Conservation (phyloP, 2,329 filamentous ascomycete species). For the Fusarium zealandicum region DNA sequence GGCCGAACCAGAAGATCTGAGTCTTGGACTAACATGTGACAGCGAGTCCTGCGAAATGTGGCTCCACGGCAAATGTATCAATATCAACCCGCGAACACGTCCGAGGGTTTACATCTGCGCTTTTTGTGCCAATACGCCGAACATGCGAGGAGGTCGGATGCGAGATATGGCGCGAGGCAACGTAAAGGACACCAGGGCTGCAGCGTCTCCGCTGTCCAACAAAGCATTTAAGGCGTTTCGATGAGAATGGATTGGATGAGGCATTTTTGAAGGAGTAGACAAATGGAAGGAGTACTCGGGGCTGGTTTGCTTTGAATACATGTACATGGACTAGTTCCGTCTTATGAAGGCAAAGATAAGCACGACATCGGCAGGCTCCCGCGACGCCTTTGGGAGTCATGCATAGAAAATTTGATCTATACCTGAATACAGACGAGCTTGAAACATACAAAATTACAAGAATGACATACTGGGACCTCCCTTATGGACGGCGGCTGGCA, state of each 20-base stretch:
- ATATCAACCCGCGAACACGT: slow-evolving; percentile 63
- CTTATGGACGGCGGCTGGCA: too few relatives aligned
- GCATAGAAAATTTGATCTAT: not conserved
- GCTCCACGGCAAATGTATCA: slow-evolving; percentile 69
- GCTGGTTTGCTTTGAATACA: slow-evolving; percentile 28
- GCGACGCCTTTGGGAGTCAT: not conserved
- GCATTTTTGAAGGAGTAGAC: slow-evolving; percentile 33
- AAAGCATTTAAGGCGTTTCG: slow-evolving; percentile 55
- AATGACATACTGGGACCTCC: too few relatives aligned
- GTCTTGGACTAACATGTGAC: slow-evolving; percentile 31
- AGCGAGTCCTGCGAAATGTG: slow-evolving; percentile 72
- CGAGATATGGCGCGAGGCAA: slow-evolving; percentile 52
- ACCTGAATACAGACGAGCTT: not conserved
- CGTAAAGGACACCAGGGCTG: slow-evolving; percentile 35
- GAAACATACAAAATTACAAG: too few relatives aligned
- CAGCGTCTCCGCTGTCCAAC: slow-evolving; percentile 51
- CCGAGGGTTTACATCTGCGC: slow-evolving; percentile 69
- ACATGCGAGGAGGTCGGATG: slow-evolving; percentile 57
- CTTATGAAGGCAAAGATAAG: not conserved
- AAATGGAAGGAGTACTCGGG: slow-evolving; percentile 28
- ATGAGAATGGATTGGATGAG: slow-evolving; percentile 39
- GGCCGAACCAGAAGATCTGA: not conserved
- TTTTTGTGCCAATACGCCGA: slow-evolving; percentile 68
- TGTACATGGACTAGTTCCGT: slow-evolving; percentile 2
- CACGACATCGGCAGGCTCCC: not conserved